These are phyloP conservation scores for Conticribra weissflogii DNA, from an alignment of 108 stramenopile genomes.

Conservation along the genomic window DNA sequence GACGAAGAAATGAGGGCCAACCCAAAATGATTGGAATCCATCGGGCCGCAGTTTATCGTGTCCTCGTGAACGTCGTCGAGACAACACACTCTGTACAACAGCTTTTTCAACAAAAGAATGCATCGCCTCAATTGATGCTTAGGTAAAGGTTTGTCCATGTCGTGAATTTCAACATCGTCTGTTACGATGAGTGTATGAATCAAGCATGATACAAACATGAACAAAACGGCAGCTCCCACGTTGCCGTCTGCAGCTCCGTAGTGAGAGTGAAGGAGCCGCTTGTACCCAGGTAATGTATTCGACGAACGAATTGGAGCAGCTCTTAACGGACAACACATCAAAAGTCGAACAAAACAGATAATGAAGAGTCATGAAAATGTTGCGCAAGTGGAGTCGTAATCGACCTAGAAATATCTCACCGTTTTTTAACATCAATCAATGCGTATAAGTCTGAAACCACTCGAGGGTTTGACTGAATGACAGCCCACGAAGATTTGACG, in stretches of 20 bases:
- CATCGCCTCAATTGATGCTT: conserved; percentile 80
- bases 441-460: conserved; percentile 53
- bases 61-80: conserved; percentile 51
- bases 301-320: conserved; percentile 40
- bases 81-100: conserved; percentile 79
- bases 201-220: conserved; percentile 66
- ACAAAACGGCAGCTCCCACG: conserved; percentile 63
- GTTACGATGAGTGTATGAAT: conserved; percentile 84
- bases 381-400: conserved; percentile 17
- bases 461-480: conserved; percentile 64
- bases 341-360: neutral
- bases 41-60: neutral
- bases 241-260: conserved; percentile 43
- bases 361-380: neutral
- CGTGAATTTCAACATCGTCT: conserved; percentile 89
- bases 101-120: conserved; percentile 76
- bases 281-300: conserved; percentile 10
- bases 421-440: conserved; percentile 58
- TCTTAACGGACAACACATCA: neutral
- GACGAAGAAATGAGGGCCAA: conserved; percentile 65
- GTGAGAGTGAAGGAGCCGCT: conserved; percentile 9
- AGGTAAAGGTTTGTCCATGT: conserved; percentile 80
- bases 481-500: conserved; percentile 63
- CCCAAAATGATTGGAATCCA: conserved; percentile 70
- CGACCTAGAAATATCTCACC: conserved; percentile 11